Evolutionary conservation across 371 early-diverging fungal species (phyloP).

Genomic region (Rhizopus delemar): DNA sequence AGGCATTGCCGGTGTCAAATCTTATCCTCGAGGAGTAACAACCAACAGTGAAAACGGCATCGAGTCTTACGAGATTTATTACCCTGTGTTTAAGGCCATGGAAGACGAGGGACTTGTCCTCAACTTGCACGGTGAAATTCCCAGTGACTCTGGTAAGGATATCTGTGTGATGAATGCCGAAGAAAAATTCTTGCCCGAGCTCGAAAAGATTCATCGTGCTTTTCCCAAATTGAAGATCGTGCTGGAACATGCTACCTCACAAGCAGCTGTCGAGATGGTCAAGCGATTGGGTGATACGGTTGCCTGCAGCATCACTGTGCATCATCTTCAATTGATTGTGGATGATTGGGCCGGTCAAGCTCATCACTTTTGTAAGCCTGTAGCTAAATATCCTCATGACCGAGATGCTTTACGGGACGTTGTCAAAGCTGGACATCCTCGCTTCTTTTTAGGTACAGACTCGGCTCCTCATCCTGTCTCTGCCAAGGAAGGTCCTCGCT

Average conservation of each 20-base stretch:
- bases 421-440: slow-evolving; percentile 80
- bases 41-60: slow-evolving; percentile 96
- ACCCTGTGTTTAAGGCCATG: slow-evolving; percentile 94
- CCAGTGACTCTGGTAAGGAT: slow-evolving; percentile 79
- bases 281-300: slow-evolving; percentile 90
- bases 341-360: slow-evolving; percentile 97
- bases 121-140: slow-evolving; percentile 96
- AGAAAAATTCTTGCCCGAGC: slow-evolving; percentile 84
- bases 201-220: slow-evolving; percentile 79
- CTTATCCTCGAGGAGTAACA: slow-evolving; percentile 97
- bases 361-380: slow-evolving; percentile 98
- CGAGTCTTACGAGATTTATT: slow-evolving; percentile 86
- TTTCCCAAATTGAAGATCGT: slow-evolving; percentile 95
- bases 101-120: slow-evolving; percentile 90
- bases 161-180: slow-evolving; percentile 96
- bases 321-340: slow-evolving; percentile 87
- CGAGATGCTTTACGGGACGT: slow-evolving; percentile 88
- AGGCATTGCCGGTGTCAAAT: slow-evolving; percentile 94
- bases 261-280: slow-evolving; percentile 91
- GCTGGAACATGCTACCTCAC: slow-evolving; percentile 94
- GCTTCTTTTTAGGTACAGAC: slow-evolving; percentile 96
- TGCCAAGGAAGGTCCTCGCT: slow-evolving; percentile 81
- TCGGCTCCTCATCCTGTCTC: slow-evolving; percentile 94
- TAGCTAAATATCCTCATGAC: slow-evolving; percentile 94
- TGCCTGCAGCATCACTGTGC: slow-evolving; percentile 93